Evolutionary conservation across 2,329 filamentous ascomycete genomes (phyloP).

Genomic region (Cryphonectria radicalis): DNA sequence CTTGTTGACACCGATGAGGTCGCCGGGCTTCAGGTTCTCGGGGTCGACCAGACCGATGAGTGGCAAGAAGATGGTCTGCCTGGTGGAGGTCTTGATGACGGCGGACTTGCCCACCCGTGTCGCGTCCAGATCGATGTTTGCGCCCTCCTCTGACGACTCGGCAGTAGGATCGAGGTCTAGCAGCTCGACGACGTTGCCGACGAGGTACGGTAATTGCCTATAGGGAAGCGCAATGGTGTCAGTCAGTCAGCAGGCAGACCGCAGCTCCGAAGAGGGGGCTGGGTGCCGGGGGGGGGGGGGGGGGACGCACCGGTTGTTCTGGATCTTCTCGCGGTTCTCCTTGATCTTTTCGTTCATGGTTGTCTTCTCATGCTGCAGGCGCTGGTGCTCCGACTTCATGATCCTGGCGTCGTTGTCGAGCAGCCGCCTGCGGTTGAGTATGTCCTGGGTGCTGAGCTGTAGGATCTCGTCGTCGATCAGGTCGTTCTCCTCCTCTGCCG

Average conservation of each 20-base stretch:
- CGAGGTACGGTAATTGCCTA: conserved; percentile 96
- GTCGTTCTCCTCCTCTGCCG: conserved; percentile 68
- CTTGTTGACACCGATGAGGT: conserved; percentile 98
- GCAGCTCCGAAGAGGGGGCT: conserved; percentile 16
- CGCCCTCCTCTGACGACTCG: conserved; percentile 95
- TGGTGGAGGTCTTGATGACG: conserved; percentile 98
- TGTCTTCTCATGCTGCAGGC: conserved; percentile 91
- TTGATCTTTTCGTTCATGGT: conserved; percentile 99
- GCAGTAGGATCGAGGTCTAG: conserved; percentile 94
- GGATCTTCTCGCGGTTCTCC: conserved; percentile 98
- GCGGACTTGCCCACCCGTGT: conserved; percentile 97
- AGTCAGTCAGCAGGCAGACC: conserved; percentile 33
- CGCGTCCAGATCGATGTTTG: conserved; percentile 97
- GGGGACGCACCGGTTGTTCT: conserved; percentile 83
- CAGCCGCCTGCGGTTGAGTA: conserved; percentile 85
- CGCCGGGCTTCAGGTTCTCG: conserved; percentile 90
- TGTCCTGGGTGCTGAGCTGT: conserved; percentile 90
- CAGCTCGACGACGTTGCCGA: conserved; percentile 97
- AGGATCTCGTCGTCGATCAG: conserved; percentile 93
- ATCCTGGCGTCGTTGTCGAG: conserved; percentile 98
- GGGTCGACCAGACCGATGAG: conserved; percentile 97
- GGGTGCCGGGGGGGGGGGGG: neutral
- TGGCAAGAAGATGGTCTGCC: conserved; percentile 97
- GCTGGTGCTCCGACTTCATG: conserved; percentile 96
- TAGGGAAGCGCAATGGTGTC: conserved; percentile 22